Evolutionary conservation across 306 rosid genomes (phyloP), one percentile per base, ranked within the genome.

Genomic region (Trifolium subterraneum): DNA sequence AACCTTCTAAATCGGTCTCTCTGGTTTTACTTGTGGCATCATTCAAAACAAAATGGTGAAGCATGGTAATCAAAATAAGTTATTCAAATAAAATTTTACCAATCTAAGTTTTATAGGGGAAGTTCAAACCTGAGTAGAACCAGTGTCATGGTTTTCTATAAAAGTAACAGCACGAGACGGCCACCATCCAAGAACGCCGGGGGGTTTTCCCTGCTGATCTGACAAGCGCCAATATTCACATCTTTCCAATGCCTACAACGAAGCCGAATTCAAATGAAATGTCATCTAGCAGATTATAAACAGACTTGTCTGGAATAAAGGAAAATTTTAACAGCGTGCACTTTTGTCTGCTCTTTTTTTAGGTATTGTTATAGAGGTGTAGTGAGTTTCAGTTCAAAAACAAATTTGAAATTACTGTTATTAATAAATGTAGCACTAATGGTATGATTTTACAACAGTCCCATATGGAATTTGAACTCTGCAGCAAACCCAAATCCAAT

Each of bases 131-230:
- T 95, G 99, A 73, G 99, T 95, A 41, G 99, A 95, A 70, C 98
- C 98, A 69, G 99, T 95, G 83, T 95, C 99, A 31, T 95, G 99
- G 78, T 95, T 92, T 87, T 95, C 99, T 70, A 95, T 92, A 75
- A 95, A 92, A 66, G 97, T 95, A 81, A 95, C 88, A 63, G 99
- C 99, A 50, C 99, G 99, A 75, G 99, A 95, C 42, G 98, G 96
- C 99, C 99, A 95, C 99, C 98, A 95, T 72, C 99, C 98, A 72
- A 92, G 81, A 64, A 95, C 99, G 47, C 98, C 99, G 5, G 99
- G 99, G 77, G 99, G 98, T 76, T 92, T 87, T 44, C 98, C 98
- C 80, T 82, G 86, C 79, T 73, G 64, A 90, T 95, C 99, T 19
- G 99, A 92, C 79, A 95, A 83, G 78, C 99, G 96, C 99, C 99